Conservation (phyloP, 2,329 filamentous ascomycete genomes). For the Lecanicillium sp. region DNA sequence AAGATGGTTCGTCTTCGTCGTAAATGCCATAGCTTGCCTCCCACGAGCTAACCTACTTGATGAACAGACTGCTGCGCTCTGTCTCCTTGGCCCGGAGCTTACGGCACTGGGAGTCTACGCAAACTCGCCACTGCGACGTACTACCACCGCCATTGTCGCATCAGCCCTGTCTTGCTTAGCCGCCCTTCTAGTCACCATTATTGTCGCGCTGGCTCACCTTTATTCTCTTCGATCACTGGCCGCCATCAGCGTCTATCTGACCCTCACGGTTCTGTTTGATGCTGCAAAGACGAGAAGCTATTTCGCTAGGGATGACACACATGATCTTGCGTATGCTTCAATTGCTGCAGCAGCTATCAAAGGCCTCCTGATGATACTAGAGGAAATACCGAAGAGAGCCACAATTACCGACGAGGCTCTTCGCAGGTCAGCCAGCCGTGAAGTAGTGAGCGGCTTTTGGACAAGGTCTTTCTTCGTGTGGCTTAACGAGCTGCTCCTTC, state of each 20-base stretch:
- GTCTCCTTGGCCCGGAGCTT: too few relatives aligned
- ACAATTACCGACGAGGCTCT: slow-evolving; percentile 3
- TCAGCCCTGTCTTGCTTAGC: too few relatives aligned
- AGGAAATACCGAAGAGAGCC: slow-evolving; percentile 21
- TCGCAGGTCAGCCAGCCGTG: slow-evolving; percentile 10
- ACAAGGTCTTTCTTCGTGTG: slow-evolving; percentile 6
- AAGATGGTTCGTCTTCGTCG: too few relatives aligned
- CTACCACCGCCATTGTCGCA: too few relatives aligned
- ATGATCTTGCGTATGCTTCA: slow-evolving; percentile 18
- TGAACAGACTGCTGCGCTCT: too few relatives aligned
- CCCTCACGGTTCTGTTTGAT: slow-evolving; percentile 25
- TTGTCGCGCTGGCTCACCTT: too few relatives aligned
- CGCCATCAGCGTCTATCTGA: slow-evolving; percentile 22
- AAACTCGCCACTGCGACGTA: too few relatives aligned
- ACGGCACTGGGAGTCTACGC: too few relatives aligned
- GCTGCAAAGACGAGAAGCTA: slow-evolving; percentile 23
- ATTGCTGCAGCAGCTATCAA: slow-evolving; percentile 19
- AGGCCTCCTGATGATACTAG: slow-evolving; percentile 19
- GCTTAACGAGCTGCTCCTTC: slow-evolving; percentile 5
- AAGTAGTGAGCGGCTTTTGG: slow-evolving; percentile 15
- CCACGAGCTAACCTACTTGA: too few relatives aligned
- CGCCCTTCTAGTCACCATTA: too few relatives aligned
- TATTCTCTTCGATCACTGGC: slow-evolving; percentile 23
- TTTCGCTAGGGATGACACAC: slow-evolving; percentile 20
- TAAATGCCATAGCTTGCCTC: too few relatives aligned